These are phyloP conservation scores for Fusarium caatingaense DNA, from an alignment of 2,329 filamentous ascomycete species.

Conservation along the genomic window DNA sequence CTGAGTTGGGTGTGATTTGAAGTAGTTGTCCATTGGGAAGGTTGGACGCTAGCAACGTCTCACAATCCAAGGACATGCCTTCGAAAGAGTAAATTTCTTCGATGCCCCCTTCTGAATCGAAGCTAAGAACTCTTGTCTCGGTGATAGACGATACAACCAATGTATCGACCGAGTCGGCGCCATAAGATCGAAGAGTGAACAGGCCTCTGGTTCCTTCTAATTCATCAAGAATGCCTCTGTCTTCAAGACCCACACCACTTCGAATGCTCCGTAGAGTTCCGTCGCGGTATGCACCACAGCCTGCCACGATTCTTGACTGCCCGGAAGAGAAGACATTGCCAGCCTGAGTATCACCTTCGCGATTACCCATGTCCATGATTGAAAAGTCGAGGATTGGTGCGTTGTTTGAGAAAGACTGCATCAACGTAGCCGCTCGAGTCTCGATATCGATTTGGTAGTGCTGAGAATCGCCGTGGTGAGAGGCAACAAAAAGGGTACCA, in stretches of 20 bases:
- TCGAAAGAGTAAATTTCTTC: constrained; percentile 86
- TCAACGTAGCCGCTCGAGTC: constrained; percentile 64
- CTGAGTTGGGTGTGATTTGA: constrained; percentile 77
- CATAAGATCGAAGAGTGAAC: constrained; percentile 72
- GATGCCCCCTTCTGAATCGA: constrained; percentile 78
- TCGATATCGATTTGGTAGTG: constrained; percentile 70
- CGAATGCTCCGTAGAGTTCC: constrained; percentile 90
- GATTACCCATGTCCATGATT: constrained; percentile 94
- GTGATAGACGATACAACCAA: constrained; percentile 84
- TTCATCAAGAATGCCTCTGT: constrained; percentile 83
- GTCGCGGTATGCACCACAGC: constrained; percentile 89
- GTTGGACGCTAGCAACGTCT: constrained; percentile 78
- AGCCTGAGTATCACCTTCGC: constrained; percentile 77
- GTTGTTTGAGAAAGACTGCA: constrained; percentile 81
- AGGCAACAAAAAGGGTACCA: constrained; percentile 84
- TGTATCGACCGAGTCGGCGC: constrained; percentile 69
- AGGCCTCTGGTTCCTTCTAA: constrained; percentile 79
- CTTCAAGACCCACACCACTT: constrained; percentile 92
- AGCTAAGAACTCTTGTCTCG: constrained; percentile 85
- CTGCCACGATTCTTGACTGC: constrained; percentile 91
- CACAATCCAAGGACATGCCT: constrained; percentile 74
- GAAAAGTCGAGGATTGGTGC: constrained; percentile 93
- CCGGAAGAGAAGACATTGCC: constrained; percentile 94
- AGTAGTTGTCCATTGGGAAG: constrained; percentile 72
- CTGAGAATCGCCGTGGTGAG: constrained; percentile 93